Conservation (phyloP, 805 yeast genomes). For the Ogataea degrootiae region DNA sequence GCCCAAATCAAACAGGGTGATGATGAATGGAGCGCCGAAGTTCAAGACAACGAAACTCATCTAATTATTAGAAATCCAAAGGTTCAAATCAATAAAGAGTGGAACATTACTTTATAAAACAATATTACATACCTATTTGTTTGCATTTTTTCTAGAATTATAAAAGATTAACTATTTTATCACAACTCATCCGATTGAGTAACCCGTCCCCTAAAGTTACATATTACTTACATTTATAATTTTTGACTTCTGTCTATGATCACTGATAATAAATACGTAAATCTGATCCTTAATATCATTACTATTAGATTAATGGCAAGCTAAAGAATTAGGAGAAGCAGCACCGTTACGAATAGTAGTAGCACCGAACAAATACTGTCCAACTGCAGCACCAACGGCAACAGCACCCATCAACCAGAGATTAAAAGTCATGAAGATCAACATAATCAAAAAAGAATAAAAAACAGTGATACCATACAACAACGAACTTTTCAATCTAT, state of each 20-base stretch:
- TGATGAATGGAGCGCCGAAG: conserved; percentile 32
- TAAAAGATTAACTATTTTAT: background rate
- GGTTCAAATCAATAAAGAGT: conserved; percentile 39
- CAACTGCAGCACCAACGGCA: conserved; percentile 36
- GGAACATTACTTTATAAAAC: conserved; percentile 32
- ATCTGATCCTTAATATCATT: background rate
- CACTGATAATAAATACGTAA: background rate
- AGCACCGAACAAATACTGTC: conserved; percentile 29
- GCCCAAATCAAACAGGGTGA: conserved; percentile 36
- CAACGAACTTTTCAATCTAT: conserved; percentile 26
- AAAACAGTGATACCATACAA: conserved; percentile 39
- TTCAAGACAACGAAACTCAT: conserved; percentile 16
- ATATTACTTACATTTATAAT: background rate
- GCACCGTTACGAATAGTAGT: conserved; percentile 4
- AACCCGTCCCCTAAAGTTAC: too few species aligned
- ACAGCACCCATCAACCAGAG: conserved; percentile 43
- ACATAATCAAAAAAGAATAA: conserved; percentile 41
- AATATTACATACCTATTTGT: background rate
- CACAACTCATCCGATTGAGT: too few species aligned
- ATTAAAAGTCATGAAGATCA: conserved; percentile 44
- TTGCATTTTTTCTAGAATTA: background rate
- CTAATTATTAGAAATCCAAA: conserved; percentile 44
- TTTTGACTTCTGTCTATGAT: background rate
- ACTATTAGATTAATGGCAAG: conserved; percentile 22
- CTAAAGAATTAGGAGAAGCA: conserved; percentile 13